These are phyloP conservation scores for Corrigiola litoralis DNA, from an alignment of 179 eudicot genomes.

Conservation along the genomic window DNA sequence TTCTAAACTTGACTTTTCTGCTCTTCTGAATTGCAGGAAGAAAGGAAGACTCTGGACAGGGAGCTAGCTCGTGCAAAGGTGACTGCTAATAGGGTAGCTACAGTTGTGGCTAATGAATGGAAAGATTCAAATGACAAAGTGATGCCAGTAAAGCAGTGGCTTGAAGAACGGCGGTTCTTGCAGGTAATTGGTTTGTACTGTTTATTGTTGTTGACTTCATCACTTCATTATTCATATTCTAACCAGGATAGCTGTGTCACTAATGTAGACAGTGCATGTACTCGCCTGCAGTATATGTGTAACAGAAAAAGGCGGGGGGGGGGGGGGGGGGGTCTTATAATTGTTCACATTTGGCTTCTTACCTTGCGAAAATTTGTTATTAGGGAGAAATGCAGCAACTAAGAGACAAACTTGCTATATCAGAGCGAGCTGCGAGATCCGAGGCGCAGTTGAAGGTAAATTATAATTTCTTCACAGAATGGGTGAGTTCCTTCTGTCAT, in stretches of 20 bases:
- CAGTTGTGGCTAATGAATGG: constrained; percentile 43
- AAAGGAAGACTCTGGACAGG: constrained; percentile 44
- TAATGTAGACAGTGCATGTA: not conserved
- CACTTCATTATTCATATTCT: not conserved
- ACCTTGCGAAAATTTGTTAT: not conserved
- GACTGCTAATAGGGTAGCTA: constrained; percentile 39
- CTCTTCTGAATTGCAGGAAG: constrained; percentile 53
- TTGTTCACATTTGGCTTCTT: not conserved
- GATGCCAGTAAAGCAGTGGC: constrained; percentile 56
- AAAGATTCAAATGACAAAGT: constrained; percentile 43
- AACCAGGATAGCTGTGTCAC: not conserved
- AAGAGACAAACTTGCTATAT: constrained; percentile 73
- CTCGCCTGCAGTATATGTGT: not conserved
- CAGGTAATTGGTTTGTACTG: constrained; percentile 43
- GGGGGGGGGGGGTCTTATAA: not conserved
- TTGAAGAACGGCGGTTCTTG: constrained; percentile 78
- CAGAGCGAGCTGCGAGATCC: constrained; percentile 81
- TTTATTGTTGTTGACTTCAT: not conserved
- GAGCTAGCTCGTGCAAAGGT: constrained; percentile 45
- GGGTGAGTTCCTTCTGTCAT: not conserved
- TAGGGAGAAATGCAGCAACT: constrained; percentile 96
- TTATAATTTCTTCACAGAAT: constrained; percentile 3
- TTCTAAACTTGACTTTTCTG: constrained; percentile 2
- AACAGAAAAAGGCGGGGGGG: not conserved
- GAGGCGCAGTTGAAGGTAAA: constrained; percentile 90